A percentile compares a stretch with the other conserved stretches of the same genome.
Conservation (phyloP, 2,329 filamentous ascomycete species). For the Tothia fuscella region DNA sequence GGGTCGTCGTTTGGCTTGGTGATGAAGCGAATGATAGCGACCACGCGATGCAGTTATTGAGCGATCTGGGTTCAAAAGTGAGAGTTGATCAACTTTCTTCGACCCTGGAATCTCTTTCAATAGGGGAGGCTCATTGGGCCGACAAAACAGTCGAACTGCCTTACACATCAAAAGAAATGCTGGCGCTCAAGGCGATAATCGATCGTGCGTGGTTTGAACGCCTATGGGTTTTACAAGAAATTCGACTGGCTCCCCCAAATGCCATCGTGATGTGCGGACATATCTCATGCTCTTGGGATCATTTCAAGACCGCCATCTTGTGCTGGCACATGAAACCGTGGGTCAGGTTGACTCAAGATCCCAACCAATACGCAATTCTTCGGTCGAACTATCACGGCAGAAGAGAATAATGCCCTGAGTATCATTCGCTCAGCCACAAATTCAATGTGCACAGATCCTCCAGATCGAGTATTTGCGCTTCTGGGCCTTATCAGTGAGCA, state of each 20-base stretch:
- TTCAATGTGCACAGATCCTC: neutral
- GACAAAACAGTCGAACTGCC: neutral
- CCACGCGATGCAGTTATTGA: neutral
- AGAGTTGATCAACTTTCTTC: neutral
- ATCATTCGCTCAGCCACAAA: neutral
- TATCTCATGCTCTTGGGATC: neutral
- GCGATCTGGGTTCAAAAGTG: constrained; percentile 1
- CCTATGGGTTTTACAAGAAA: constrained; percentile 3
- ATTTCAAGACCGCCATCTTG: neutral
- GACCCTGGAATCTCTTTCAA: neutral
- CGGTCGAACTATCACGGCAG: neutral
- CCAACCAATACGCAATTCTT: neutral
- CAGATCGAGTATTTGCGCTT: constrained; percentile 1
- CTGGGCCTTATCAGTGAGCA: neutral
- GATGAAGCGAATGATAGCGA: neutral
- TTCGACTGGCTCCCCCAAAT: neutral
- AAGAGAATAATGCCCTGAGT: neutral
- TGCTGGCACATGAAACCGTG: neutral
- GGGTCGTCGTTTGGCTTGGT: constrained; percentile 4
- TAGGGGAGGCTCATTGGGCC: neutral
- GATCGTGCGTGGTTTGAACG: neutral
- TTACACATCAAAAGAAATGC: neutral
- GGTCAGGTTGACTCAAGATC: neutral
- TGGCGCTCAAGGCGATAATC: neutral
- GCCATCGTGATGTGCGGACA: neutral